Base-by-base conservation (phyloP, 2,329 filamentous ascomycete species). In the Hyphodiscus sp. region DNA sequence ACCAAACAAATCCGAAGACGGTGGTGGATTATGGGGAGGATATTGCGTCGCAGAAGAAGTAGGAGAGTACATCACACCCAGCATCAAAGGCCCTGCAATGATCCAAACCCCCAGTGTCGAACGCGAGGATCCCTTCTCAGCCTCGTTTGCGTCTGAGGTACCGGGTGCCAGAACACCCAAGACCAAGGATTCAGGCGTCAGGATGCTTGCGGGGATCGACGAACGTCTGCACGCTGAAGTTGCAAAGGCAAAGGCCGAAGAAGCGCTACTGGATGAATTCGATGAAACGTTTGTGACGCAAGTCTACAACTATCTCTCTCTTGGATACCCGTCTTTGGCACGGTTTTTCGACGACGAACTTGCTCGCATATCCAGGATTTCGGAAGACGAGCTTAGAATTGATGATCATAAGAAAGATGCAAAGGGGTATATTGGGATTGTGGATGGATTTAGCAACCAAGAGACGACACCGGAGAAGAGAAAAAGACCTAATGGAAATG, bases 301-400 rank as follows among this genome's bases (percentile, higher is more conserved):
- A 70, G 91, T 97, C 8, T 97, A 95, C 77, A 96, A 97, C 70
- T 97, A 97, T 70, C 78, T 97, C 16, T 95, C 90, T 0, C 79
- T 97, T 5, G 92, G 92, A 5, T 96, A 96, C 69, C 91, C 92
- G 2, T 85, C 89, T 33, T 83, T 91, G 64, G 92, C 91, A 11
- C 82, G 86, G 20, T 79, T 82, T 41, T 97, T 89, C 65, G 92
- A 97, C 66, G 80, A 85, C 11, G 92, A 97, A 73, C 76, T 97
- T 19, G 82, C 85, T 61, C 89, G 87, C 67, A 95, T 96, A 53
- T 87, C 85, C 30, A 77, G 79, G 10, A 83, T 95, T 7, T 68
- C 80, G 0, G 67, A 92, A 8, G 74, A 78, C 2, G 86, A 91
- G 51, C 77, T 97, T 45, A 75, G 85, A 58, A 76, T 78, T 48